Conservation (phyloP, 371 early-diverging fungal genomes). For the Saksenaea oblongispora region DNA sequence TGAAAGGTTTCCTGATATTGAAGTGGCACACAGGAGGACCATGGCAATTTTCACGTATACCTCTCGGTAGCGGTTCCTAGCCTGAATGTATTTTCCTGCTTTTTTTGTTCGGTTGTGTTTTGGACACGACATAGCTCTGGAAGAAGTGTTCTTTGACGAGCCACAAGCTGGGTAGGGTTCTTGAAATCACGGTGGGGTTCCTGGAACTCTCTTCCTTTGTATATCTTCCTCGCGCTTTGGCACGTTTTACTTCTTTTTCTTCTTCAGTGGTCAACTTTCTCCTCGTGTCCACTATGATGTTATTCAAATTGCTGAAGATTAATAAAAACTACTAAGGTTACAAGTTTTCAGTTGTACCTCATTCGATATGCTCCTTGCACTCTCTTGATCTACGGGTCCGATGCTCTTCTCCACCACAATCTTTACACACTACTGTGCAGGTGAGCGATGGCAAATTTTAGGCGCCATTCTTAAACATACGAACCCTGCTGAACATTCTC, state of each 20-base stretch:
- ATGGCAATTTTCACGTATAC: background rate
- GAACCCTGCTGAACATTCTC: background rate
- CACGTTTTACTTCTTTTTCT: background rate
- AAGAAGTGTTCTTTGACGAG: background rate
- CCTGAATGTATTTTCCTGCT: background rate
- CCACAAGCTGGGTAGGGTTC: background rate
- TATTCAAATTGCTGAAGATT: too few species aligned
- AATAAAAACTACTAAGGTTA: too few species aligned
- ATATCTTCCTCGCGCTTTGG: background rate
- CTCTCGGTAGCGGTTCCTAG: background rate
- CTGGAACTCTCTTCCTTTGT: background rate
- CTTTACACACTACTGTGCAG: background rate
- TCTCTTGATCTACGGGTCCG: background rate
- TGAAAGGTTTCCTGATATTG: background rate
- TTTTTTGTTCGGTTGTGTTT: background rate
- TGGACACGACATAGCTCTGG: background rate
- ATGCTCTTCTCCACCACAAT: background rate
- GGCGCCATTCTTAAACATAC: background rate
- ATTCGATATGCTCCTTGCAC: background rate
- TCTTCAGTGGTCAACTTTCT: background rate
- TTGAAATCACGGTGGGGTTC: background rate
- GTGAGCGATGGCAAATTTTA: background rate
- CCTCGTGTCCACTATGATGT: background rate
- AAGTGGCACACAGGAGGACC: background rate
- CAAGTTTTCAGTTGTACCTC: background rate